phyloP scores from a whole-genome alignment of 306 rosid genomes.

The Benincasa hispida region DNA sequence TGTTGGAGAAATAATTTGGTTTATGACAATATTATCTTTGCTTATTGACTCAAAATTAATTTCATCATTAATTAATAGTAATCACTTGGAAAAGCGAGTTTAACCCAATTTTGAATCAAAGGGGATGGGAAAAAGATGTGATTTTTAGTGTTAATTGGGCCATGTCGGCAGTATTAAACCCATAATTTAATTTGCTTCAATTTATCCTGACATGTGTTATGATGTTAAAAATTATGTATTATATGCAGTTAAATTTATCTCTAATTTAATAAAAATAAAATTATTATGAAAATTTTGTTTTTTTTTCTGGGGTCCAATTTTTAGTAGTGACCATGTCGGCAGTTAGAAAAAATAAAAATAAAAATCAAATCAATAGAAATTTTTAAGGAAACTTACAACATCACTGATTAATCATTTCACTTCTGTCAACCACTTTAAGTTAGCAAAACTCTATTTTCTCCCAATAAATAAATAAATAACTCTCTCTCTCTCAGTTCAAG shows the following conservation, averaged over 20 bases:
- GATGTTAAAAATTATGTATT: background rate
- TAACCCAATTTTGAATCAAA: background rate
- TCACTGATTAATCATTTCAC: background rate
- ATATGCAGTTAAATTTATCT: background rate
- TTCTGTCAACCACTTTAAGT: conserved; percentile 1
- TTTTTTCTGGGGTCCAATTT: background rate
- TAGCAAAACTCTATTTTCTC: background rate
- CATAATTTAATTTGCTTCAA: background rate
- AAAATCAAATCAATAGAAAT: background rate
- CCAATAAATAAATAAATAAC: background rate
- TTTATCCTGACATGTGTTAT: background rate
- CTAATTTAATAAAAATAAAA: background rate
- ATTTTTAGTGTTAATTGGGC: background rate
- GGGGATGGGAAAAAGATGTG: background rate
- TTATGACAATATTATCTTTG: background rate
- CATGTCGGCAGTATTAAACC: conserved; percentile 8
- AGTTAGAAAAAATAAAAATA: background rate
- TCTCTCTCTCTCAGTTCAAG: background rate
- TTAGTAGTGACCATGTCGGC: background rate
- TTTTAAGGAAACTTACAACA: background rate
- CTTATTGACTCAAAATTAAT: conserved; percentile 11
- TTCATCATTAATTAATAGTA: conserved; percentile 5
- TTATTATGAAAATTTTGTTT: background rate
- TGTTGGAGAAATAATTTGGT: conserved; percentile 1
- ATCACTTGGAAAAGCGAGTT: background rate